Percentiles rank a stretch among this genome's conserved stretches.
These are phyloP conservation scores for Diaporthe ilicicola DNA, from an alignment of 2,329 filamentous ascomycete species.

Conservation along the genomic window DNA sequence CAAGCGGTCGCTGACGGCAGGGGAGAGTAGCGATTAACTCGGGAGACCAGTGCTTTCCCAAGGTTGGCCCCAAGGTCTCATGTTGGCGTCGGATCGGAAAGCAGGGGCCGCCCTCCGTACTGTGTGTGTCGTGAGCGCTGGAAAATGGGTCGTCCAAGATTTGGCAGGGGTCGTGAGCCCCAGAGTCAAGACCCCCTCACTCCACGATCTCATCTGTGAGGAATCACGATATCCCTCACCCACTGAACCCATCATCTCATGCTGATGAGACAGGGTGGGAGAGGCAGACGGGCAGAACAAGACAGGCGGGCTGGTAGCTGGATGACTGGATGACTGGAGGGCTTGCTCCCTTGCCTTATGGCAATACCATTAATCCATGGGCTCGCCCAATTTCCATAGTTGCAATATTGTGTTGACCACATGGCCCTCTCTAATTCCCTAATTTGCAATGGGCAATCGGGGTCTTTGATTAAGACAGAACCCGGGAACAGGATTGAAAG, in stretches of 20 bases:
- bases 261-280: not conserved
- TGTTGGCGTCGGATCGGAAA: conserved; percentile 31
- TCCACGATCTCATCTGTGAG: conserved; percentile 28
- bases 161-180: conserved; percentile 21
- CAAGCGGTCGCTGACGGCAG: not conserved
- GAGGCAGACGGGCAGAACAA: not conserved
- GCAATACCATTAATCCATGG: conserved; percentile 10
- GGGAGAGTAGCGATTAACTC: not conserved
- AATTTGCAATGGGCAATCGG: conserved; percentile 22
- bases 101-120: conserved; percentile 31
- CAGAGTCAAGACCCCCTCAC: conserved; percentile 26
- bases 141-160: conserved; percentile 24
- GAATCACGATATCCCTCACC: conserved; percentile 12
- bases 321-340: not conserved
- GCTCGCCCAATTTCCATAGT: conserved; percentile 17
- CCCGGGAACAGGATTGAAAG: conserved; percentile 15
- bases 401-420: conserved; percentile 15
- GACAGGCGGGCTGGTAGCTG: not conserved
- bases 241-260: conserved; percentile 1
- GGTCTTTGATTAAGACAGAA: conserved; percentile 18
- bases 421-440: conserved; percentile 23
- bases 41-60: not conserved
- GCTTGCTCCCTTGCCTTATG: conserved; percentile 7
- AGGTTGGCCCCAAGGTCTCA: conserved; percentile 24
- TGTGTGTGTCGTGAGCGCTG: conserved; percentile 12